Percentiles rank a stretch among this genome's conserved stretches.
These are phyloP conservation scores for Dalbergia cochinchinensis DNA, from an alignment of 306 rosid species.

Conservation along the genomic window DNA sequence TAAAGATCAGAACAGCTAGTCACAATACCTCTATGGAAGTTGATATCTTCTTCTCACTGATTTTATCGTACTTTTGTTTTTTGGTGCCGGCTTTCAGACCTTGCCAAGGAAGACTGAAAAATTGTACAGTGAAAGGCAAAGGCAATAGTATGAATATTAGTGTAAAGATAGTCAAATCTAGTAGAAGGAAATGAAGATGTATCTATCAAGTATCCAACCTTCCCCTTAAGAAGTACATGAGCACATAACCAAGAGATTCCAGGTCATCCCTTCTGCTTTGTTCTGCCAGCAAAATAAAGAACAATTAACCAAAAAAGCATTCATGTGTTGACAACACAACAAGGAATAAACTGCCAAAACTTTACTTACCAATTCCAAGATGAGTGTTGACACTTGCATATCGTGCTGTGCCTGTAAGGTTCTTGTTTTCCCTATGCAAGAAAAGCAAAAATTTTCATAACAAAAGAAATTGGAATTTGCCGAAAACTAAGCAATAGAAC, in stretches of 20 bases:
- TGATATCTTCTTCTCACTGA: constrained; percentile 95
- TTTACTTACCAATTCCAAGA: constrained; percentile 94
- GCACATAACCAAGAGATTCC: constrained; percentile 99
- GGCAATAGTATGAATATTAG: constrained; percentile 27
- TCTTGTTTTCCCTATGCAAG: constrained; percentile 90
- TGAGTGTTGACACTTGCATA: constrained; percentile 99
- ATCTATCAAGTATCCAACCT: constrained; percentile 65
- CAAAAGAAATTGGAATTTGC: constrained; percentile 13
- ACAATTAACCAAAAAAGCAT: constrained; percentile 31
- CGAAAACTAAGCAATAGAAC: constrained; percentile 14
- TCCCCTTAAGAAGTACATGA: constrained; percentile 98
- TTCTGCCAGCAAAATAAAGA: constrained; percentile 67
- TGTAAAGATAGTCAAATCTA: constrained; percentile 43
- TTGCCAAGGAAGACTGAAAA: constrained; percentile 98
- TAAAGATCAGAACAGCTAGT: constrained; percentile 16
- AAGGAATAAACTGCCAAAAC: constrained; percentile 40
- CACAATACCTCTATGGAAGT: constrained; percentile 89
- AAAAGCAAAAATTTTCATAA: constrained; percentile 17
- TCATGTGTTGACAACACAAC: constrained; percentile 32
- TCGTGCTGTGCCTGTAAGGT: constrained; percentile 99
- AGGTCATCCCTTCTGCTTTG: constrained; percentile 99
- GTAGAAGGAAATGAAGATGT: constrained; percentile 37
- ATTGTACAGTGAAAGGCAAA: constrained; percentile 19
- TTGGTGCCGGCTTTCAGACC: constrained; percentile 98
- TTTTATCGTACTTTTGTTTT: constrained; percentile 94